phyloP scores from a whole-genome alignment of 1,284 basidiomycete species.

The Marasmius tenuissimus region DNA sequence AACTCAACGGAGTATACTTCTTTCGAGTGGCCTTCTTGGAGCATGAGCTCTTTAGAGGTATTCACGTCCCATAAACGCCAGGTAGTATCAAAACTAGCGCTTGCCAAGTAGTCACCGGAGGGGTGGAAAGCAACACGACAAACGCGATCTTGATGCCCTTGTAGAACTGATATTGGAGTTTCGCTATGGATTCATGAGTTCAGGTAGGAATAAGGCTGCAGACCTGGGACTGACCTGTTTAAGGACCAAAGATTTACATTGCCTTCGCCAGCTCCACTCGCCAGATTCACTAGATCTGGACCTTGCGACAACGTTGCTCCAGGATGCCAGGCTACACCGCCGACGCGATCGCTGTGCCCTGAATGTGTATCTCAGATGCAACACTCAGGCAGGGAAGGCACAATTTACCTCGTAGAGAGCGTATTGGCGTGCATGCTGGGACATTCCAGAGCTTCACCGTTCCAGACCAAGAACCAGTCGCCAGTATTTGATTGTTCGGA shows the following conservation, averaged over 20 bases:
- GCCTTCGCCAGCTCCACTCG: slow-evolving; percentile 88
- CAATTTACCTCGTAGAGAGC: slow-evolving; percentile 66
- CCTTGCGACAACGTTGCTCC: slow-evolving; percentile 83
- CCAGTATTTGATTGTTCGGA: slow-evolving; percentile 85
- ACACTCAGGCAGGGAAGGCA: neutral
- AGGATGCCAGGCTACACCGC: slow-evolving; percentile 98
- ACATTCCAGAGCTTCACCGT: slow-evolving; percentile 94
- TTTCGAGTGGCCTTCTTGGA: slow-evolving; percentile 97
- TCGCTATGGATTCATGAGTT: slow-evolving; percentile 47
- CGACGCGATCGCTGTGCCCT: slow-evolving; percentile 91
- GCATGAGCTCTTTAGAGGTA: slow-evolving; percentile 77
- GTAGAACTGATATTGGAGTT: slow-evolving; percentile 76
- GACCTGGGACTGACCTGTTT: slow-evolving; percentile 53
- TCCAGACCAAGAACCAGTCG: slow-evolving; percentile 96
- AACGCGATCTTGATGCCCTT: slow-evolving; percentile 89
- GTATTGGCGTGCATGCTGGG: slow-evolving; percentile 80
- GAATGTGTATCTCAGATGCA: slow-evolving; percentile 11
- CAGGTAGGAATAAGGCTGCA: neutral
- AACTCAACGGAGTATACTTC: slow-evolving; percentile 96
- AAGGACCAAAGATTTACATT: slow-evolving; percentile 90
- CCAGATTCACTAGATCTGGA: slow-evolving; percentile 77
- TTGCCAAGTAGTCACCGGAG: slow-evolving; percentile 89
- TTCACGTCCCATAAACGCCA: slow-evolving; percentile 97
- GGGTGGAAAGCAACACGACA: slow-evolving; percentile 96
- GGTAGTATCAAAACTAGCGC: slow-evolving; percentile 97